Base-by-base conservation (phyloP, 129 eudicot species). In the Daucus carota region DNA sequence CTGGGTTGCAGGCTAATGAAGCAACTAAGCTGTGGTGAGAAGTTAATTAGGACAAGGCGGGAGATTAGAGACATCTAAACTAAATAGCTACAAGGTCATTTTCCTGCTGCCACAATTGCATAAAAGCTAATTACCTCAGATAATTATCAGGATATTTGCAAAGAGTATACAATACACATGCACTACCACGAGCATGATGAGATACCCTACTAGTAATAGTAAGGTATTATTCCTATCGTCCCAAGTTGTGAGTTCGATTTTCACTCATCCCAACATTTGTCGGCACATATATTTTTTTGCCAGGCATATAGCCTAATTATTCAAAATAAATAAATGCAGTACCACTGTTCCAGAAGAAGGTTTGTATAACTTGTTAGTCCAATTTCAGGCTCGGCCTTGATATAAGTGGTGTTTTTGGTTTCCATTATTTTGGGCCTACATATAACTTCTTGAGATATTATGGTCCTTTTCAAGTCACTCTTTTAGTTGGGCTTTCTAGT, bases 21-120 rank as follows among this genome's bases (percentile, higher is more conserved):
- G 86, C 47, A 82, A 85, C n/a, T 2, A 76, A 81, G 46, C 42
- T 74, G 80, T 75, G 85, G 79, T 52, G 73, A 48, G 73, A 28
- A 74, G 82, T 76, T 77, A 13, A 62, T 26, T 63, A 13, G 18
- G 31, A 72, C 67, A 75, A 73, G 73, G 84, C 46, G 5, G 31
- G 78, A 77, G 72, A 73, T 73, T 73, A 70, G 43, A 76, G 86
- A 85, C 82, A 77, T 74, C 74, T 43, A 44, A 80, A 80, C 87
- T 52, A 48, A 80, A 63, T 63, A 63, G 77, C 78, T 80, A 11
- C 41, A 26, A 26, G 31, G 80, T 80, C 81, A 46, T 74, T 70
- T 36, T 46, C 74, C 6, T 41, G 65, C 65, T n/a, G 65, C 65
- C 62, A 22, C 62, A 22, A 28, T 6, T 22, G 10, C 31, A 54